phyloP scores from a whole-genome alignment of 257 asterid genomes.

The Marsdenia floribunda region DNA sequence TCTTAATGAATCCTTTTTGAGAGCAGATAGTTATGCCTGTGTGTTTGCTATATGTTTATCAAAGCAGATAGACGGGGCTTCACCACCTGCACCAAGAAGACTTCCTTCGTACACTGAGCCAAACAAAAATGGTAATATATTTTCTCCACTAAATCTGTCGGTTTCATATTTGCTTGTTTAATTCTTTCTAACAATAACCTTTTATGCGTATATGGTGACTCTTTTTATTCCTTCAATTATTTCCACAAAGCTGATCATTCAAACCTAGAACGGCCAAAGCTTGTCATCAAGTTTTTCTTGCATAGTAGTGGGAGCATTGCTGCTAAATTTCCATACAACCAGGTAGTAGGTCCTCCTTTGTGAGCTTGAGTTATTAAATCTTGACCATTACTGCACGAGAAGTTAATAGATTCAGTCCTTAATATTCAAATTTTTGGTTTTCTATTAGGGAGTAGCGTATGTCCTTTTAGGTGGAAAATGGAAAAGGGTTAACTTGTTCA shows the following conservation, averaged over 20 bases:
- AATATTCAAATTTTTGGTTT: no score
- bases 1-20: not conserved
- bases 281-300: slow-evolving; percentile 51
- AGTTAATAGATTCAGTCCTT: no score
- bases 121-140: not conserved
- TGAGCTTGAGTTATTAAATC: slow-evolving; percentile 17
- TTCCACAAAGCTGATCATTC: slow-evolving; percentile 36
- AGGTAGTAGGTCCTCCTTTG: slow-evolving; percentile 31
- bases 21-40: not conserved
- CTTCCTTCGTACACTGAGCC: not conserved
- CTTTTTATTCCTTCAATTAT: slow-evolving; percentile 12
- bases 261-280: slow-evolving; percentile 42
- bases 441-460: no score
- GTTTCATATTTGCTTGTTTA: not conserved
- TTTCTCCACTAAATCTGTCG: not conserved
- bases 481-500: no score
- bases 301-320: slow-evolving; percentile 81
- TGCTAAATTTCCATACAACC: slow-evolving; percentile 65
- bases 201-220: slow-evolving; percentile 19
- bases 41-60: not conserved
- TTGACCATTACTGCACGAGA: not conserved
- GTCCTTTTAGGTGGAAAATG: no score
- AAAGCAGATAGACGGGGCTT: slow-evolving; percentile 11
- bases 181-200: not conserved
- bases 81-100: not conserved